A percentile compares a stretch with the other conserved stretches of the same genome.
phyloP scores from a whole-genome alignment of 495 filamentous ascomycete species.

The Cladorrhinum samala region DNA sequence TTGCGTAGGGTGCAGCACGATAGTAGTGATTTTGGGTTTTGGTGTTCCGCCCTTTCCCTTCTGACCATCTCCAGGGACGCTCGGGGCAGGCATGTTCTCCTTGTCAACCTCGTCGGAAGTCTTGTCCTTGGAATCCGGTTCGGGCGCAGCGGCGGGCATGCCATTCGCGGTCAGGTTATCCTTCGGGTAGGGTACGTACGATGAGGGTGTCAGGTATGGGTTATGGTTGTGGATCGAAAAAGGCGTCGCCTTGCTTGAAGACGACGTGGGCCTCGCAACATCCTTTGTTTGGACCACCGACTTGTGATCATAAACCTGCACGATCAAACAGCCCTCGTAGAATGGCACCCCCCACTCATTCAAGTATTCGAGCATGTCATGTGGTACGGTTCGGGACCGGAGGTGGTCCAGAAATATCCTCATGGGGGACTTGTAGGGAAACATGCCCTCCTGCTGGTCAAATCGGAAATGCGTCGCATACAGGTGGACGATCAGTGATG shows the following conservation, averaged over 20 bases:
- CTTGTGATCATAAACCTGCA: slow-evolving; percentile 81
- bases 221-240: slow-evolving; percentile 91
- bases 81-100: slow-evolving; percentile 49
- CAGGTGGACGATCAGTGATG: slow-evolving; percentile 81
- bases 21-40: slow-evolving; percentile 64
- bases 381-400: slow-evolving; percentile 41
- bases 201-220: slow-evolving; percentile 77
- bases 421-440: slow-evolving; percentile 88
- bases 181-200: slow-evolving; percentile 73
- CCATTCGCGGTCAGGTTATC: slow-evolving; percentile 39
- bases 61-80: slow-evolving; percentile 37
- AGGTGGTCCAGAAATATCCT: slow-evolving; percentile 70
- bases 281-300: slow-evolving; percentile 54
- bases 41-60: slow-evolving; percentile 40
- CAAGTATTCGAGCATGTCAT: slow-evolving; percentile 53
- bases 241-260: slow-evolving; percentile 54
- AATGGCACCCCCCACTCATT: slow-evolving; percentile 64
- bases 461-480: slow-evolving; percentile 84
- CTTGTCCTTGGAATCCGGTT: slow-evolving; percentile 22
- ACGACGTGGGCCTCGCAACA: slow-evolving; percentile 47
- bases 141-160: slow-evolving; percentile 13
- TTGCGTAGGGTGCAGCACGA: slow-evolving; percentile 79
- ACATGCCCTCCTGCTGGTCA: slow-evolving; percentile 89
- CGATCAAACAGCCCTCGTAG: slow-evolving; percentile 94
- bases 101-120: slow-evolving; percentile 32